Evolutionary conservation across 768 basidiomycete genomes (phyloP), one percentile per base, ranked within the genome.

Genomic region (Leccinum boreale): DNA sequence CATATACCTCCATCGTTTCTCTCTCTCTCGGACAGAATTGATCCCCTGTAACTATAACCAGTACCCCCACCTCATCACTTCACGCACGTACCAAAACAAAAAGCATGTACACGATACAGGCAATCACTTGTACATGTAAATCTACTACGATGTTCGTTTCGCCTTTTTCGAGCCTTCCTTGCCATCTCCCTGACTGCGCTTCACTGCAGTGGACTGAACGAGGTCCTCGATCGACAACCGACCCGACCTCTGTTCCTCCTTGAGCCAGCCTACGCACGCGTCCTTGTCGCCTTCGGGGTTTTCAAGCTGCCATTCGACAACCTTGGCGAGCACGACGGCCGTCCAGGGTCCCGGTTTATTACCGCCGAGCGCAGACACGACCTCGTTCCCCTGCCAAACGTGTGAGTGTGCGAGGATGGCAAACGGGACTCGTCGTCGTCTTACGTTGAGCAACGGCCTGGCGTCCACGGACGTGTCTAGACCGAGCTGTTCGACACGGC

Each of bases 301-400:
- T 35, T 83, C 86, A 7, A 98, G 78, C 65, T 94, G 93, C 95
- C 94, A 98, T 58, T 86, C 82, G 19, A 92, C 67, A 24, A 98
- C 79, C 49, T 78, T 80, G n/a, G 79, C 74, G 19, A 92, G 76
- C 6, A 86, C 79, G 28, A 79, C 73, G 31, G 82, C 81, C 5
- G 86, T 84, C 84, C 92, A 87, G 2, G 84, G 80, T 2, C 94
- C 94, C 2, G 86, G 80, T 59, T 79, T 83, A 17, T 79, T 83
- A 17, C 77, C 77, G 2, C 74, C 80, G 5, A 95, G 75, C 9
- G 83, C 69, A 21, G 71, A 59, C 2, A 81, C 73, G 33, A 94
- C 77, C 55, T 89, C 84, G 28, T 78, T 82, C 1, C 95, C 95
- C 95, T 97, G 63, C 33, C 61, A 53, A 50, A 42, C 9, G 19